phyloP scores from a whole-genome alignment of 345 rosid genomes.

The Aquilaria sinensis region DNA sequence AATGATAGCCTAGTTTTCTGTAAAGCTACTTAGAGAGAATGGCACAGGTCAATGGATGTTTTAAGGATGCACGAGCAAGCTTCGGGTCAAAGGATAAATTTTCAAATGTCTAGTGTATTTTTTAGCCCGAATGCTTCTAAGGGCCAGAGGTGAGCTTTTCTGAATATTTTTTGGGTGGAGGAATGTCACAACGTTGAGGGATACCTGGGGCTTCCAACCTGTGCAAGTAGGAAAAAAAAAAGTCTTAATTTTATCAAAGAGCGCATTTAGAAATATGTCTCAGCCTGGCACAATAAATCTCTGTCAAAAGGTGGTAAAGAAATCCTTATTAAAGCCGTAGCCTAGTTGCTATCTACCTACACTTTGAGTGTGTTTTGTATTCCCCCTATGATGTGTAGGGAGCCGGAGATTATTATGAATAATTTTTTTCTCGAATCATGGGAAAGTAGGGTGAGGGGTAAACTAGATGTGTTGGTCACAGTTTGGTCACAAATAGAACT shows the following conservation, averaged over 20 bases:
- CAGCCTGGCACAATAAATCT: too few species aligned
- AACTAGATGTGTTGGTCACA: too few species aligned
- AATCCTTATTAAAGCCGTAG: not conserved
- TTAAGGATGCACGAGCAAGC: not conserved
- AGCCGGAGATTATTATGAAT: too few species aligned
- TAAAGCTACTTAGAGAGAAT: not conserved
- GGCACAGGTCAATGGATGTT: not conserved
- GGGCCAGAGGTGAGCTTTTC: not conserved
- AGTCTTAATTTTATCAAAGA: too few species aligned
- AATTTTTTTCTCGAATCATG: too few species aligned
- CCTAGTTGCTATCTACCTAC: not conserved
- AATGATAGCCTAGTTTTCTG: not conserved
- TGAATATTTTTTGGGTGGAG: not conserved
- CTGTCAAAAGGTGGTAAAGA: not conserved
- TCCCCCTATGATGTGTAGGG: not conserved
- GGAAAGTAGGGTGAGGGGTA: too few species aligned
- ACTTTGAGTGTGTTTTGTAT: not conserved
- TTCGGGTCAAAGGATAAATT: not conserved
- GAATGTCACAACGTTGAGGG: not conserved
- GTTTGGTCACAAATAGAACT: too few species aligned
- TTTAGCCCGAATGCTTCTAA: too few species aligned
- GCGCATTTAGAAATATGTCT: too few species aligned
- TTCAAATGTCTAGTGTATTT: too few species aligned
- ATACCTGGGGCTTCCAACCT: not conserved
- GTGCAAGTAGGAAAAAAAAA: not conserved